Evolutionary conservation across 2,329 filamentous ascomycete species (phyloP).

Genomic region (Stagonosporopsis chrysanthemi): DNA sequence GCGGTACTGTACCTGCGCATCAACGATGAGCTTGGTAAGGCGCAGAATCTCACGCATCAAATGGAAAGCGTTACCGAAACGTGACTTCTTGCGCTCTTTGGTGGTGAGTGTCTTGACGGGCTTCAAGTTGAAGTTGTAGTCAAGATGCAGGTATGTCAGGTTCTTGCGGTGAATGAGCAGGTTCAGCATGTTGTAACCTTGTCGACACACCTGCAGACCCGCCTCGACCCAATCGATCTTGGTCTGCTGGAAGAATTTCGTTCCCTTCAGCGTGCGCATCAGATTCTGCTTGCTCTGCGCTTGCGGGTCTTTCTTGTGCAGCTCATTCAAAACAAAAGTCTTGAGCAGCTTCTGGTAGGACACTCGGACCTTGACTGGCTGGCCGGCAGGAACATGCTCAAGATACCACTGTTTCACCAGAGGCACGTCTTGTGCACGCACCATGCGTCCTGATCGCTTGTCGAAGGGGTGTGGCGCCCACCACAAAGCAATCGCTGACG

Average conservation of each 20-base stretch:
- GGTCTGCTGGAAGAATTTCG: conserved; percentile 99
- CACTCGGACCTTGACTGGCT: conserved; percentile 95
- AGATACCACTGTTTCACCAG: conserved; percentile 98
- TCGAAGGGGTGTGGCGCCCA: conserved; percentile 98
- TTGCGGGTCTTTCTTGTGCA: conserved; percentile 95
- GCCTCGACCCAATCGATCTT: conserved; percentile 99
- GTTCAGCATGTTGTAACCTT: conserved; percentile 99
- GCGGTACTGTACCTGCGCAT: conserved; percentile 97
- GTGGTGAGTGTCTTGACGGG: conserved; percentile 98
- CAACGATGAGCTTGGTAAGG: conserved; percentile 95
- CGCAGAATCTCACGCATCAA: conserved; percentile 97
- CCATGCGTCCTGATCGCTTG: conserved; percentile 92
- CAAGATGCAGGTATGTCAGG: conserved; percentile 94
- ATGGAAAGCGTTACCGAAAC: conserved; percentile 98
- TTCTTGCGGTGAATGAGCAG: conserved; percentile 98
- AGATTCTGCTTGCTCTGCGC: conserved; percentile 94
- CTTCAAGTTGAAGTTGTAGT: conserved; percentile 99
- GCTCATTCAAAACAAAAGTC: conserved; percentile 92
- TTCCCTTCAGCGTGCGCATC: conserved; percentile 87
- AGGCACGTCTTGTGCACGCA: conserved; percentile 94
- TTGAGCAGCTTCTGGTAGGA: conserved; percentile 98
- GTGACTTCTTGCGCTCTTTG: conserved; percentile 98
- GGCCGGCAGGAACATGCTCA: conserved; percentile 88
- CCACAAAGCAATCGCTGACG: conserved; percentile 92
- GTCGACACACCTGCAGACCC: conserved; percentile 94